Base-by-base conservation (phyloP, 805 yeast species). In the Nakazawaea anatomiae region DNA sequence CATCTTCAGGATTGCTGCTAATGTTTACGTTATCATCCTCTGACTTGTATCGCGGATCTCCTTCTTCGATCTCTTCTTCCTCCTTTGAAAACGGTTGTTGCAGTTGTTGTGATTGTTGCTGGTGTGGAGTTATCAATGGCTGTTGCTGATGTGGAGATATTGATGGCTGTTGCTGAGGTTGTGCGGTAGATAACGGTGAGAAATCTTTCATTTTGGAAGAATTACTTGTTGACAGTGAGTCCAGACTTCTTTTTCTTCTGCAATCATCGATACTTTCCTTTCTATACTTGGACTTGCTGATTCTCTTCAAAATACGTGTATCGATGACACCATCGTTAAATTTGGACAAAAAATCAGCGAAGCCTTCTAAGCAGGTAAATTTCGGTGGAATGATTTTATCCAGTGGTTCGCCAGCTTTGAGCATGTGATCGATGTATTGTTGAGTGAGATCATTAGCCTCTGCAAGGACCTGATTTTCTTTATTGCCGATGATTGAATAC, bases 321-420 rank as follows among this genome's bases (percentile, higher is more conserved):
- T 84, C 87, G 62, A 83, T 64, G 56, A 75, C 75, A 1, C 89
- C 89, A 61, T 83, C 85, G 61, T 85, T 89, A 43, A 82, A 75
- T 6, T 82, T 76, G 52, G 76, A 76, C 60, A 83, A 66, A 31
- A 80, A 76, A 10, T 74, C 74, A 52, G 81, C 82, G 54, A 82
- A 75, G 48, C 75, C 80, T 43, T 74, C 73, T 47, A 83, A 55
- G 7, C 59, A 59, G 8, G 57, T 41, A 29, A 59, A 54, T 12
- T 25, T 10, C 5, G 48, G 42, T 11, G 32, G 14, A 18, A 60
- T 61, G 28, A 59, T 50, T n/a, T 39, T 47, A 2, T 55, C 60
- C 11, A 50, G 59, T 34, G 48, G 40, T 39, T 45, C 56, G 4
- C 52, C 41, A 2, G 28, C 30, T 29, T 42, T 44, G 5, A 31